phyloP scores from a whole-genome alignment of 2,329 filamentous ascomycete genomes.

The Stemphylium beticola region DNA sequence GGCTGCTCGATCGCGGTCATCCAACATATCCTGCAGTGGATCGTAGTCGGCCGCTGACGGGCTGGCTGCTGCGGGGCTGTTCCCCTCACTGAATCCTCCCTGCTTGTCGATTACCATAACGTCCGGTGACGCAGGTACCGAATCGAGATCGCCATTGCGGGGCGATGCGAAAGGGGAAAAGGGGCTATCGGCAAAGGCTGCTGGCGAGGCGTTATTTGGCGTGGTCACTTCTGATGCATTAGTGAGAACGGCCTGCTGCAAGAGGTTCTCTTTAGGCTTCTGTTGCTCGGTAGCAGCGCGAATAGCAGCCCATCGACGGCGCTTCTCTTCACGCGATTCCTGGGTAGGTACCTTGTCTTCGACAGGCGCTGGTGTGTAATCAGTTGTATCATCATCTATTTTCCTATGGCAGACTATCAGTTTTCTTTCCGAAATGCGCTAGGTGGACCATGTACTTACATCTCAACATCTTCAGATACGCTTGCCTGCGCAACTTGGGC shows the following conservation, averaged over 20 bases:
- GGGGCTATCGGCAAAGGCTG: conserved; percentile 40
- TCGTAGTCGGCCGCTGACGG: conserved; percentile 95
- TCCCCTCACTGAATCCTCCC: conserved; percentile 46
- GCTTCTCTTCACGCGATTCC: conserved; percentile 44
- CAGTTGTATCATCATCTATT: conserved; percentile 23
- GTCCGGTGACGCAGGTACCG: conserved; percentile 48
- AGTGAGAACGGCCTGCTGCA: conserved; percentile 73
- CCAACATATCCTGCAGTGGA: conserved; percentile 84
- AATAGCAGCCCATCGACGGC: conserved; percentile 42
- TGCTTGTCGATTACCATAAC: conserved; percentile 51
- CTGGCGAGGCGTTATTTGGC: conserved; percentile 55
- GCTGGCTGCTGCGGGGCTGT: conserved; percentile 60
- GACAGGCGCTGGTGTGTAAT: conserved; percentile 22
- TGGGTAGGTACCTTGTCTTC: conserved; percentile 37
- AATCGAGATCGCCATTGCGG: conserved; percentile 45
- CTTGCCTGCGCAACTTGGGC: conserved; percentile 4
- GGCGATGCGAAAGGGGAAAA: conserved; percentile 47
- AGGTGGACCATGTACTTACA: conserved; percentile 16
- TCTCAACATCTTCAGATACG: conserved; percentile 22
- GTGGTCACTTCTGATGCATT: conserved; percentile 65
- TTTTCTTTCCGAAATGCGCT: neutral
- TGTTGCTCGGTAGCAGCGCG: conserved; percentile 50
- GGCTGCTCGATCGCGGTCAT: conserved; percentile 76
- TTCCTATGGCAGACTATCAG: conserved; percentile 24
- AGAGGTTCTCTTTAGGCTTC: conserved; percentile 64